phyloP scores from a whole-genome alignment of 225 moss, liverwort and hornwort genomes.

The Bryoerythrophyllum caledonicum region DNA sequence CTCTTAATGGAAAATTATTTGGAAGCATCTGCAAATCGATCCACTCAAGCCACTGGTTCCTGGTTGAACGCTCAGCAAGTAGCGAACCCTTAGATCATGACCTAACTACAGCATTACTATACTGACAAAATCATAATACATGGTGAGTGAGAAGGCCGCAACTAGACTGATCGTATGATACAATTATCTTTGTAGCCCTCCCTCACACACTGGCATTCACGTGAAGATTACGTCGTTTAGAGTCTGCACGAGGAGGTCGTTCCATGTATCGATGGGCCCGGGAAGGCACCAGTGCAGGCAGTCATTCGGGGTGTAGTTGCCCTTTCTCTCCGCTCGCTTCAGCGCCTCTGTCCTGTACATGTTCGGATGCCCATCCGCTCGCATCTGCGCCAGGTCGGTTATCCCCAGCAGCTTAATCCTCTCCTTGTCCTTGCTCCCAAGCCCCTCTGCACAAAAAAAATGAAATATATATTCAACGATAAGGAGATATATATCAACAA shows the following conservation, averaged over 20 bases:
- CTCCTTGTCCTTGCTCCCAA: constrained; percentile 17
- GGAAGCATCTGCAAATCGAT: not conserved
- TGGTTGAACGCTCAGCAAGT: no score
- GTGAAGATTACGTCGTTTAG: constrained; percentile 36
- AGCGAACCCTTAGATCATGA: no score
- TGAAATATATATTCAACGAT: no score
- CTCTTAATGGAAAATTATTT: not conserved
- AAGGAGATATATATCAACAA: no score
- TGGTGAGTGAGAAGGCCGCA: not conserved
- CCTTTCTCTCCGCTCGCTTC: constrained; percentile 28
- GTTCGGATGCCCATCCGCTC: constrained; percentile 81
- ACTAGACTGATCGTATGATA: not conserved
- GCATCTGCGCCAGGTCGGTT: constrained; percentile 60
- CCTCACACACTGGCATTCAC: constrained; percentile 2
- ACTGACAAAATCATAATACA: not conserved
- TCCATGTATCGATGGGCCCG: constrained; percentile 89
- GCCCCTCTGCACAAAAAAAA: constrained; percentile 22
- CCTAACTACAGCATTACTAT: no score
- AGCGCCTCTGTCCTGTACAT: constrained; percentile 29
- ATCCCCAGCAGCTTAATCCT: constrained; percentile 69
- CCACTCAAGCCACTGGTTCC: not conserved
- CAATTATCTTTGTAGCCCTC: not conserved
- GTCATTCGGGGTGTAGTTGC: constrained; percentile 38
- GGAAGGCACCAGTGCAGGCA: constrained; percentile 98
- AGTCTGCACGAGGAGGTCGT: constrained; percentile 52